phyloP scores from a whole-genome alignment of 2,329 filamentous ascomycete genomes.

The Epichloe festucae region DNA sequence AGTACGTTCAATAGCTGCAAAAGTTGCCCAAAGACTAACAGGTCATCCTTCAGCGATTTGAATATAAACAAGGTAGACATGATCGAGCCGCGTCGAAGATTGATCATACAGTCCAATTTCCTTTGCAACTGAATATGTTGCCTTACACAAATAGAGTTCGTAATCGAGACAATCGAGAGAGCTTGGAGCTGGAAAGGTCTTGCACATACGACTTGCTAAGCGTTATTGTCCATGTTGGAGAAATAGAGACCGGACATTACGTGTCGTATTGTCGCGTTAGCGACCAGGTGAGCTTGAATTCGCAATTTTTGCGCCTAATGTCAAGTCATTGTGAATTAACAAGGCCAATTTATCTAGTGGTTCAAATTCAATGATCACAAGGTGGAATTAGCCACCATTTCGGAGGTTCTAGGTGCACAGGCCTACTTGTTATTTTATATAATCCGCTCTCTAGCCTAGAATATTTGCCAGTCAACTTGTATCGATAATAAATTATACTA shows the following conservation, averaged over 20 bases:
- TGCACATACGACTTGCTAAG: slow-evolving; percentile 79
- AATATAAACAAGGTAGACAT: slow-evolving; percentile 53
- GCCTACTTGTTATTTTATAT: slow-evolving; percentile 89
- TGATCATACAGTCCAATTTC: slow-evolving; percentile 75
- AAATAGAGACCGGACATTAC: slow-evolving; percentile 87
- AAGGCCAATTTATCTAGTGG: slow-evolving; percentile 45
- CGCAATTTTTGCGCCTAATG: slow-evolving; percentile 3
- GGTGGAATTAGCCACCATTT: slow-evolving; percentile 70
- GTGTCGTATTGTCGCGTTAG: slow-evolving; percentile 77
- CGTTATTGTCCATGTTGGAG: slow-evolving; percentile 86
- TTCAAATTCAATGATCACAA: slow-evolving; percentile 94
- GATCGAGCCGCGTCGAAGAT: slow-evolving; percentile 72
- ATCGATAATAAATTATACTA: neutral
- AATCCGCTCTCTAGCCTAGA: slow-evolving; percentile 42
- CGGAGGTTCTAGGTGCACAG: slow-evolving; percentile 73
- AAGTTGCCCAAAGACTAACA: neutral
- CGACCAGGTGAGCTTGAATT: slow-evolving; percentile 36
- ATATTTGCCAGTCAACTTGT: neutral
- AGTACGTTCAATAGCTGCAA: neutral
- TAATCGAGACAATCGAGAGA: slow-evolving; percentile 35
- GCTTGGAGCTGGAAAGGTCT: slow-evolving; percentile 45
- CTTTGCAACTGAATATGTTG: slow-evolving; percentile 75
- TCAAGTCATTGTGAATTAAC: neutral
- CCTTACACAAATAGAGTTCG: slow-evolving; percentile 68
- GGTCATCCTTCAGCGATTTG: slow-evolving; percentile 41